phyloP scores from a whole-genome alignment of 2,329 filamentous ascomycete species.

The Colletotrichum lindemuthianum region DNA sequence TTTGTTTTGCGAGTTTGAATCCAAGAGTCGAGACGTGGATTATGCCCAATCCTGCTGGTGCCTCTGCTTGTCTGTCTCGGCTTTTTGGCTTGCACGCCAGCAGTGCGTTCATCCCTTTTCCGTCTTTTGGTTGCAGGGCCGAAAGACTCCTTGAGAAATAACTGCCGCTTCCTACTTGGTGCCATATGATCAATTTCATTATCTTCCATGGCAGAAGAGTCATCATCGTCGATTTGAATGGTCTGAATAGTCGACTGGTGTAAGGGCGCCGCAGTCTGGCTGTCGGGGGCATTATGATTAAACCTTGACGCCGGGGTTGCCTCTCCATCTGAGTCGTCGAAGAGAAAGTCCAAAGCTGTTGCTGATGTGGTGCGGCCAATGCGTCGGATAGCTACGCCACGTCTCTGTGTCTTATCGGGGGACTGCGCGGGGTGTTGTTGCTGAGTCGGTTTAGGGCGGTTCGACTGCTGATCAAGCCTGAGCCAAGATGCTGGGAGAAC shows the following conservation, averaged over 20 bases:
- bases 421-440: conserved; percentile 44
- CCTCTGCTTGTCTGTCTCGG: conserved; percentile 23
- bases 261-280: not conserved
- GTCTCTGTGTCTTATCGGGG: conserved; percentile 52
- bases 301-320: conserved; percentile 15
- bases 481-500: conserved; percentile 76
- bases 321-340: conserved; percentile 59
- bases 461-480: conserved; percentile 62
- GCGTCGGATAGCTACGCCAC: conserved; percentile 61
- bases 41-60: not conserved
- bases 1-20: not conserved
- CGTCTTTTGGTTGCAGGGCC: conserved; percentile 38
- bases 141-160: conserved; percentile 43
- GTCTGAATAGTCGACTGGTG: not conserved
- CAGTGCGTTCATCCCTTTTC: conserved; percentile 39
- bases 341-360: conserved; percentile 40
- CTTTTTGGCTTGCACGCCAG: conserved; percentile 41
- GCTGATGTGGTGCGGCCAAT: conserved; percentile 41
- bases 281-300: not conserved
- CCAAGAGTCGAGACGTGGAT: conserved; percentile 16
- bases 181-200: conserved; percentile 63
- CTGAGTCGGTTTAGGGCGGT: conserved; percentile 42
- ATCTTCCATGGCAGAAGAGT: conserved; percentile 58
- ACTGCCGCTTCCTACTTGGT: conserved; percentile 52
- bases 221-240: conserved; percentile 47